Evolutionary conservation across 2,329 filamentous ascomycete species (phyloP), one percentile per base, ranked within the genome.

Genomic region (Botryotinia globosa): DNA sequence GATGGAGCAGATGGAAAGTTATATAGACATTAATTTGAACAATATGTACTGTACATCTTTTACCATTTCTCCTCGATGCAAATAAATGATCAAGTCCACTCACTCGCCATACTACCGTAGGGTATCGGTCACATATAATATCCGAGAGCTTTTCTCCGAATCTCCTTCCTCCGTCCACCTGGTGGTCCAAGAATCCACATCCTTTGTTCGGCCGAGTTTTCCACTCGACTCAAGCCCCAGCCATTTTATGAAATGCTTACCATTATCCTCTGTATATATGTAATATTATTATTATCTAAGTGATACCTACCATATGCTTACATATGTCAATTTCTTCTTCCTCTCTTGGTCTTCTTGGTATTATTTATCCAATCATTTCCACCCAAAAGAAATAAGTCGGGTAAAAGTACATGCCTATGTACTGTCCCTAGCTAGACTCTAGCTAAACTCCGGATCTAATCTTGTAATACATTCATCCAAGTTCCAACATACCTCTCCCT

Each of bases 201-300:
- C n/a, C 68, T 70, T 62, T 70, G 42, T 70, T 63, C 22, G 56
- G 42, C 68, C 56, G 39, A 70, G 42, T 45, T 29, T 70, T 25
- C 20, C 39, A 34, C 34, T 34, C 34, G 32, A 48, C 44, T 69
- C 39, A 18, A 34, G 44, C 44, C 67, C 54, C 54, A 62, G 54
- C 67, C 54, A 69, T 69, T 29, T 62, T 48, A 48, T 18, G 34
- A 62, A n/a, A 58, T 45, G n/a, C n/a, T 59, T 8, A n/a, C 16
- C 12, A 29, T 16, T 32, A 54, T 18, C n/a, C n/a, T n/a, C n/a
- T n/a, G n/a, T n/a, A n/a, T n/a, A n/a, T n/a, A n/a, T n/a, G n/a
- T n/a, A n/a, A n/a, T n/a, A n/a, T n/a, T 12, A 29, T 56, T 18
- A 56, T 32, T 29, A 12, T 42, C 54, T 42, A 69, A 34, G 45